A percentile compares a stretch with the other conserved stretches of the same genome.
These are phyloP conservation scores for Aspergillus transmontanensis DNA, from an alignment of 2,329 filamentous ascomycete genomes.

Conservation along the genomic window DNA sequence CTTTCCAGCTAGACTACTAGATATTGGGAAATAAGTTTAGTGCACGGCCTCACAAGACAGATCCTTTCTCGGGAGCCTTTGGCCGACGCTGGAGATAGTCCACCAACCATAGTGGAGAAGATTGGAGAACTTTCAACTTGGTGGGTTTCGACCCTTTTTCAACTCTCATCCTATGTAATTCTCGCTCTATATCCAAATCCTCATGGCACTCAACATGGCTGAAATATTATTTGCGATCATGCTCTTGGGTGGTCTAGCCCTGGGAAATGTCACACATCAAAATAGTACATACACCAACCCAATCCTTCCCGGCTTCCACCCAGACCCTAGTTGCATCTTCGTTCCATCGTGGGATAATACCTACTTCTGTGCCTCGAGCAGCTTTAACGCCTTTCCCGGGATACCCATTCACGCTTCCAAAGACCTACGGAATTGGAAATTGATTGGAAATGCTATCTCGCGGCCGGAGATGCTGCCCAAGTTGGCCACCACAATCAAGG, in stretches of 20 bases:
- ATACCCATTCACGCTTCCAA: conserved; percentile 49
- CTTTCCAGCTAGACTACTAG: neutral
- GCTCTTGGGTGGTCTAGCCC: neutral
- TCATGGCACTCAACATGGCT: neutral
- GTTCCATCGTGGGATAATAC: conserved; percentile 38
- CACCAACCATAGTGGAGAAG: neutral
- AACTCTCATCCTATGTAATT: neutral
- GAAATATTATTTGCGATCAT: neutral
- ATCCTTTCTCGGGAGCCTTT: neutral
- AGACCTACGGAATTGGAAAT: conserved; percentile 36
- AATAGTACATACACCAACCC: conserved; percentile 38
- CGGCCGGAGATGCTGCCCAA: conserved; percentile 39
- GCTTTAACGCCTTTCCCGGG: conserved; percentile 50
- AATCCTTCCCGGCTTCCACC: conserved; percentile 50
- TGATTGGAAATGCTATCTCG: conserved; percentile 27
- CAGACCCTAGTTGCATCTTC: conserved; percentile 50
- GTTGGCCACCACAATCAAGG: conserved; percentile 23
- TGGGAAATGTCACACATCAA: neutral
- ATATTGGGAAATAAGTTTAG: rapidly evolving
- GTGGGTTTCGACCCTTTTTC: rapidly evolving
- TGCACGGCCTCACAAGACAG: neutral
- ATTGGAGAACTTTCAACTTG: neutral
- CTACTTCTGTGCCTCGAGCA: conserved; percentile 50
- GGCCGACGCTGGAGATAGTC: neutral
- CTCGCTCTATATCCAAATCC: neutral